These are phyloP conservation scores for Sarocladium oryzae DNA, from an alignment of 2,329 filamentous ascomycete genomes.

Conservation along the genomic window DNA sequence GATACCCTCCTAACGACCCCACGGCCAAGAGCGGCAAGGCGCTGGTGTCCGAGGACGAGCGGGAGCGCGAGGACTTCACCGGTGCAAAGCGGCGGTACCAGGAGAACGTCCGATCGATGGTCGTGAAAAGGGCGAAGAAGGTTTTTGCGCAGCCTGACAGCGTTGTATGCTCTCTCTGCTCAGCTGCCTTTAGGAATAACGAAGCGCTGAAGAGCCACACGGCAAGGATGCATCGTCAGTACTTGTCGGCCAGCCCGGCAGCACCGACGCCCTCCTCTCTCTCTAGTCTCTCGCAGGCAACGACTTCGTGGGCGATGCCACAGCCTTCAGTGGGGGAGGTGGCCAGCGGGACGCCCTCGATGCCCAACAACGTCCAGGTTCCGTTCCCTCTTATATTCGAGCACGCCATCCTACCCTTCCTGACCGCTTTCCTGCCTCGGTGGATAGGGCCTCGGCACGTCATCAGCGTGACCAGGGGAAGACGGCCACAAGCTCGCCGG, in stretches of 20 bases:
- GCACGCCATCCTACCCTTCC: conserved; percentile 36
- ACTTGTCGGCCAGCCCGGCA: too few species aligned
- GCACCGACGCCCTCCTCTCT: too few species aligned
- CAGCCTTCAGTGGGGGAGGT: too few species aligned
- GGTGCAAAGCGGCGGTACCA: conserved; percentile 29
- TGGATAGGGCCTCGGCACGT: conserved; percentile 35
- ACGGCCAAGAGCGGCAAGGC: not conserved
- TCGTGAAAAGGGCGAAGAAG: conserved; percentile 28
- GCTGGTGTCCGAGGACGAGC: not conserved
- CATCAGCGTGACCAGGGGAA: conserved; percentile 31
- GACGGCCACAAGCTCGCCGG: conserved; percentile 25
- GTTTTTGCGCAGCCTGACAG: conserved; percentile 7
- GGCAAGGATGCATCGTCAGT: too few species aligned
- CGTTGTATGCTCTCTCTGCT: not conserved
- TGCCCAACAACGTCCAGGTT: conserved; percentile 24
- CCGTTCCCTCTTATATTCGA: conserved; percentile 37
- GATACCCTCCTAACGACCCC: not conserved
- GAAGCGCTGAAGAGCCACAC: not conserved
- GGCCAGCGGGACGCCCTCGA: too few species aligned
- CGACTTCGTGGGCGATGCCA: too few species aligned
- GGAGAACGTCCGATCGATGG: conserved; percentile 25
- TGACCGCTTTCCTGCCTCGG: conserved; percentile 33
- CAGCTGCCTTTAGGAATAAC: not conserved
- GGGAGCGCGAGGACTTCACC: conserved; percentile 17
- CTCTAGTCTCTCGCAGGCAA: too few species aligned